Evolutionary conservation across 768 basidiomycete genomes (phyloP).

Genomic region (Macrolepiota fuliginosa): DNA sequence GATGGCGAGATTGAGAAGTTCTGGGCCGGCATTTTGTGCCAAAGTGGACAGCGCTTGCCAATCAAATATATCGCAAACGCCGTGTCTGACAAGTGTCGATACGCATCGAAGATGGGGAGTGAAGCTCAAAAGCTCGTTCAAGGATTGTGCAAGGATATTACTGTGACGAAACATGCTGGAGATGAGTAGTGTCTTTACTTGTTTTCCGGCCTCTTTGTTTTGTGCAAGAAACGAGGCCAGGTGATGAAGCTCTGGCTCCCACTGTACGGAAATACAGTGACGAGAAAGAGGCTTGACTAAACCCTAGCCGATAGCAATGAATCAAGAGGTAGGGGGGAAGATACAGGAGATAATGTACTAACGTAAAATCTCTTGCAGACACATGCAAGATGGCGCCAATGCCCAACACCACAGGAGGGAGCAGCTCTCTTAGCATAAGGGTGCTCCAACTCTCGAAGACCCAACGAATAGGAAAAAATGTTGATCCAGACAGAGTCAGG

Average conservation of each 20-base stretch:
- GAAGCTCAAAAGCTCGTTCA: not conserved
- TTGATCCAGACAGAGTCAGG: slow-evolving; percentile 1
- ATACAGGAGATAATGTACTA: not conserved
- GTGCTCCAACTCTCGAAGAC: not conserved
- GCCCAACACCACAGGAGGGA: not conserved
- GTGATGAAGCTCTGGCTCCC: not conserved
- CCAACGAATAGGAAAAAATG: slow-evolving; percentile 3
- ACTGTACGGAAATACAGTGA: not conserved
- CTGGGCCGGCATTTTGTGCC: not conserved
- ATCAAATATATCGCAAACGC: not conserved
- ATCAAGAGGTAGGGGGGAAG: not conserved
- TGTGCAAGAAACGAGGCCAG: not conserved
- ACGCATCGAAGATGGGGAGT: not conserved
- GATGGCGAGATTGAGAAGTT: not conserved
- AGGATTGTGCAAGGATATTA: not conserved
- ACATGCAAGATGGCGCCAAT: not conserved
- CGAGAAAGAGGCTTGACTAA: slow-evolving; percentile 2
- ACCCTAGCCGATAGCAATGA: not conserved
- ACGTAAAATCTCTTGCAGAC: slow-evolving; percentile 8
- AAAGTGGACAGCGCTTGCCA: not conserved
- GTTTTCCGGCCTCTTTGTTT: not conserved
- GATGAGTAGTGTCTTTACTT: not conserved
- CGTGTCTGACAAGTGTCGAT: not conserved
- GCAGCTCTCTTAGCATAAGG: too few relatives aligned
- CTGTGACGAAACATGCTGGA: not conserved